Evolutionary conservation across 2,329 filamentous ascomycete genomes (phyloP), one percentile per base, ranked within the genome.

Genomic region (Coniella lustricola): DNA sequence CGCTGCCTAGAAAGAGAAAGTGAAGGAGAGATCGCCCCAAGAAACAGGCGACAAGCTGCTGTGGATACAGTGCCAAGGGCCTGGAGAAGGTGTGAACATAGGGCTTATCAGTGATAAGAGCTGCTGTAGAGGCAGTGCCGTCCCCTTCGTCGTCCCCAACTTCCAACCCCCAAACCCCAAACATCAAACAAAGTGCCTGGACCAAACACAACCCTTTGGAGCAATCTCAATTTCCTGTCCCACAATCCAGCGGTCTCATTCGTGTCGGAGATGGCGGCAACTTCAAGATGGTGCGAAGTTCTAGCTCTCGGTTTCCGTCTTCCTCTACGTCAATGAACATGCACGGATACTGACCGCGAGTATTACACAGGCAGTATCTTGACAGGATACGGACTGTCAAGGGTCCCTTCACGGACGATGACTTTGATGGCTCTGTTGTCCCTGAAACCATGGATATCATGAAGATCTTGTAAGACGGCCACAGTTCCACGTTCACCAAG

Each of bases 361-460:
- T 51, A 44, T 44, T 51, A 47, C 54, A 93, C 55, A 94, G 90
- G 90, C 83, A 81, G 65, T 84, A 95, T 64, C 77, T 97, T 49
- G 82, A 97, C 67, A 84, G 78, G 54, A 82, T 96, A 55, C 77
- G 95, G 49, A 82, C 76, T 50, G 84, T 82, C 29, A 71, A 77
- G 3, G 91, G 93, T 1, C 89, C 93, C 1, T 95, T 86, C 31
- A 85, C 90, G 55, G 76, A 81, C 22, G 44, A 70, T 7, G 70
- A 71, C 14, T 70, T 71, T 21, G 71, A 71, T 42, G 73, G 76
- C 44, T 75, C 79, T 54, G 72, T 72, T 20, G 66, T 79, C 7
- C 67, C 72, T 7, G 72, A 72, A 52, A 76, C 67, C 52, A 71
- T 89, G 55, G 81, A 86, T 50, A 75, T 75, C 40, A 82, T 87